Percentiles rank a stretch among this genome's conserved stretches.
phyloP scores from a whole-genome alignment of 2,329 filamentous ascomycete genomes.

The Cladophialophora immunda region DNA sequence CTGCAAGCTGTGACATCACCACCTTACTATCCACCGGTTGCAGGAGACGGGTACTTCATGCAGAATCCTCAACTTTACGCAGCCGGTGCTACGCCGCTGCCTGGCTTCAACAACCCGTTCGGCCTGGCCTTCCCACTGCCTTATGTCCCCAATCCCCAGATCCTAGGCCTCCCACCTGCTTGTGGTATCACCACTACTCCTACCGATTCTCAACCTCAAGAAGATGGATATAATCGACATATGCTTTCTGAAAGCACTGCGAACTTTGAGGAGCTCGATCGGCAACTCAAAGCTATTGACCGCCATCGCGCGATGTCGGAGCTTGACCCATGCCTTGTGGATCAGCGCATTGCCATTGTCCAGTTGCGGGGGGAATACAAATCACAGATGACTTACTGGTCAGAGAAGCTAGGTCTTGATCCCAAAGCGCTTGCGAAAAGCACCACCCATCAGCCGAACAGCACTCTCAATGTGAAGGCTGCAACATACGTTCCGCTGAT shows the following conservation, averaged over 20 bases:
- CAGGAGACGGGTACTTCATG: conserved; percentile 27
- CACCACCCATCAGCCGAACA: conserved; percentile 16
- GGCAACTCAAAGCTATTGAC: conserved; percentile 39
- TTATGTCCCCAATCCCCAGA: conserved; percentile 16
- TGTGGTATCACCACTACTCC: conserved; percentile 12
- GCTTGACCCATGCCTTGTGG: conserved; percentile 29
- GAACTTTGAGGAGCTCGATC: conserved; percentile 36
- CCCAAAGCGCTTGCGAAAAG: conserved; percentile 14
- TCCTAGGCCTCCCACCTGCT: conserved; percentile 17
- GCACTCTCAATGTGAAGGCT: conserved; percentile 38
- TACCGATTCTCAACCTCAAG: conserved; percentile 4
- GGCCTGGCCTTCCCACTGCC: conserved; percentile 19
- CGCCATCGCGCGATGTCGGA: conserved; percentile 38
- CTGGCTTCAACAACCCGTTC: conserved; percentile 25
- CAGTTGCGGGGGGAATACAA: conserved; percentile 37
- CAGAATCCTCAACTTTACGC: conserved; percentile 22
- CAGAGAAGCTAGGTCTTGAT: conserved; percentile 23
- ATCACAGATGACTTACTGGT: conserved; percentile 30
- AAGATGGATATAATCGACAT: conserved; percentile 13
- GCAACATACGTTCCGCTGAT: conserved; percentile 35
- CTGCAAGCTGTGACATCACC: conserved; percentile 20
- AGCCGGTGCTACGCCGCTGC: conserved; percentile 12
- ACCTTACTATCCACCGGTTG: conserved; percentile 17
- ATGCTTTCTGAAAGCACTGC: conserved; percentile 23
- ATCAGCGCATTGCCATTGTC: conserved; percentile 37